Evolutionary conservation across 352 stramenopile species (phyloP), one percentile per base, ranked within the genome.

Genomic region (Peronospora tabacina): DNA sequence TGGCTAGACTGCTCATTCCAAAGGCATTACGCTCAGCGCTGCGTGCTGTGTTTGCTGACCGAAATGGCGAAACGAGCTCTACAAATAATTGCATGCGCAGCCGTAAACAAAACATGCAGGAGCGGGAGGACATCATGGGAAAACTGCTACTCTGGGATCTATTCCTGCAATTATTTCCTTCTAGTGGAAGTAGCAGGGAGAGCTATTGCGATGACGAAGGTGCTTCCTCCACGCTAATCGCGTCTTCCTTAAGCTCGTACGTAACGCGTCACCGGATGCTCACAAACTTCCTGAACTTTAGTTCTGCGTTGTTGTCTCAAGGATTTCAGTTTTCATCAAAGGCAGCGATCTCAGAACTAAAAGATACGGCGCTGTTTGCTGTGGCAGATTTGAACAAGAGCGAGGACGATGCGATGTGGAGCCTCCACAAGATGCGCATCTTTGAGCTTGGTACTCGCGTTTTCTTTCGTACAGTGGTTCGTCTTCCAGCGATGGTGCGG

Each of bases 401-500:
- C 5, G 44, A 63, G 15, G 40, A 62, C 3, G 49, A 68, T 5
- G 49, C 65, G 15, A 52, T 28, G 7, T 71, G 62, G 58, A 68
- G 55, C 22, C 61, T 72, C 6, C 46, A 75, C 44, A 72, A 79
- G 41, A 44, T 52, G 20, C 60, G 54, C 34, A 59, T 87, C 22
- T 78, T 78, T 48, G 47, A 66, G 8, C 44, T 93, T 22, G 75
- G 59, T 0, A 82, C 75, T 22, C 72, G 62, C 13, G 76, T 87
- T 16, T 89, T 94, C 41, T 91, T 91, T 66, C 78, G 77, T 26
- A 94, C 82, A 13, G 80, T 88, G 6, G 49, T 89, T 54, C 76
- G 76, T 3, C 57, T 96, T 10, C 85, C 86, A 17, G 80, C 85
- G 7, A 89, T 96, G 66, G 83, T 93, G 41, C 82, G 86, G 20